phyloP scores from a whole-genome alignment of 306 rosid genomes.

The Amphicarpaea edgeworthii region DNA sequence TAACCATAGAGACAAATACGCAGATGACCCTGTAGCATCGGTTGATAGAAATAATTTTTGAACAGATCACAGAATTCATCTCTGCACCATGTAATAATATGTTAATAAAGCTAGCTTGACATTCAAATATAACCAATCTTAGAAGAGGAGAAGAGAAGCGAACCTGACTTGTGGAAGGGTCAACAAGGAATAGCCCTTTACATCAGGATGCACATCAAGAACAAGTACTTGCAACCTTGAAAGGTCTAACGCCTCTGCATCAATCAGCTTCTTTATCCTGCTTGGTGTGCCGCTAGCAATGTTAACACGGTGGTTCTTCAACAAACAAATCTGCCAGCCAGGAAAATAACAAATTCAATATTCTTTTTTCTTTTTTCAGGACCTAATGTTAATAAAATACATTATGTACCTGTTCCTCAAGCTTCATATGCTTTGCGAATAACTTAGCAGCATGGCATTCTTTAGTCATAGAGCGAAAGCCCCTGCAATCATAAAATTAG shows the following conservation, averaged over 20 bases:
- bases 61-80: conserved; percentile 93
- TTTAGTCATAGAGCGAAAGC: conserved; percentile 71
- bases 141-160: neutral
- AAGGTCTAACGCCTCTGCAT: conserved; percentile 79
- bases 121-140: too few species aligned
- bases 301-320: conserved; percentile 83
- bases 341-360: too few species aligned
- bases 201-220: conserved; percentile 78
- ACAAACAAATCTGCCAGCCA: conserved; percentile 68
- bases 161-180: conserved; percentile 99
- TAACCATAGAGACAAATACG: conserved; percentile 75
- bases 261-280: conserved; percentile 94
- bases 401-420: conserved; percentile 79
- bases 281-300: conserved; percentile 96
- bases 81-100: too few species aligned
- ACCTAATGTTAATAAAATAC: too few species aligned
- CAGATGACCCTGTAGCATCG: conserved; percentile 60
- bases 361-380: too few species aligned
- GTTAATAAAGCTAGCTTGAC: too few species aligned
- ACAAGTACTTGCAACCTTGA: conserved; percentile 77
- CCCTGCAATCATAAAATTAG: conserved; percentile 51
- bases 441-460: conserved; percentile 79
- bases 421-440: conserved; percentile 91
- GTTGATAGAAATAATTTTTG: conserved; percentile 73
- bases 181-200: conserved; percentile 86